Evolutionary conservation across 805 yeast genomes (phyloP), one percentile per base, ranked within the genome.

Genomic region (Metschnikowia orientalis): DNA sequence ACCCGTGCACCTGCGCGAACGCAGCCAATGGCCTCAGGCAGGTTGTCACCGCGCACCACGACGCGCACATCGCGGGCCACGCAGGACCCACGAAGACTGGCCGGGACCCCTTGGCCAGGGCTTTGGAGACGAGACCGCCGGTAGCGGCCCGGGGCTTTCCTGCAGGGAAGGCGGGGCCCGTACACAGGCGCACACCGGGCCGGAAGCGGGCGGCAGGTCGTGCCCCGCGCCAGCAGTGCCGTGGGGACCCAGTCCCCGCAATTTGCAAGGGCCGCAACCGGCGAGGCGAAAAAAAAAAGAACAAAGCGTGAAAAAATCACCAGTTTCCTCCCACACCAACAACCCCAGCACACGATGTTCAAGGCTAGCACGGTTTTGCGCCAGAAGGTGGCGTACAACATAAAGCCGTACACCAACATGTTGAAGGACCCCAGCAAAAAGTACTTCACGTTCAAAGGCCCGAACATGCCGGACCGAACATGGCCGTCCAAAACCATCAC

Each of bases 401-500:
- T 44, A 45, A 34, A 47, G 38, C 41, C 48, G 23, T 40, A 46
- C 48, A 42, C 46, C 18, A 46, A 44, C 34, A 82, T 83, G 90
- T 70, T 84, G 32, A 73, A 61, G 45, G 87, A 81, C 43, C 89
- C 90, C 2, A 75, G 82, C 17, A 45, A 45, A 18, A 81, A 81
- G 55, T 81, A 81, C 56, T 61, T 61, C 12, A 63, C 81, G 14
- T 76, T 74, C 45, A 65, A 70, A 36, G 73, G 75, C 18, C 66
- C 81, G 23, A 53, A 69, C 12, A 61, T 81, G 35, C 73, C 76
- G 17, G 71, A 79, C 53, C 69, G 90, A 57, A 69, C 73, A 26
- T 81, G 90, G 90, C 90, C 90, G 13, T 61, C 70, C 46, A 77
- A 76, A 28, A 57, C 69, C 28, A 77, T 81, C 48, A 71, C 73